These are phyloP conservation scores for Eutypella sp. DNA, from an alignment of 2,329 filamentous ascomycete genomes.

Conservation along the genomic window DNA sequence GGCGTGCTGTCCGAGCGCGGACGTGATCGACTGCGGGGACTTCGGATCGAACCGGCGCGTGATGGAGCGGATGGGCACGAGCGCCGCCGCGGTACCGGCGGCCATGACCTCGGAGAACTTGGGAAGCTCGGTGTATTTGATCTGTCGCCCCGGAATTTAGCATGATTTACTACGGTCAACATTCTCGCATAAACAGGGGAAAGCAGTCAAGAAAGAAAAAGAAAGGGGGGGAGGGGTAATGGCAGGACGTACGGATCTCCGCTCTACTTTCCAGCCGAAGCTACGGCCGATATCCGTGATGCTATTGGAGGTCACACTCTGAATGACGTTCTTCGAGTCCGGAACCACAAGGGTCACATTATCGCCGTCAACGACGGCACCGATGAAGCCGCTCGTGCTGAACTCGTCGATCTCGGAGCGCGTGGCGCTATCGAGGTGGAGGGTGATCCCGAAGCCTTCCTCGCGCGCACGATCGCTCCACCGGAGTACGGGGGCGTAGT, in stretches of 20 bases:
- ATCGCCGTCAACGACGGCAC: conserved; percentile 57
- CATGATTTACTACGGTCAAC: neutral
- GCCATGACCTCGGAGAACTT: conserved; percentile 72
- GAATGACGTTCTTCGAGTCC: conserved; percentile 81
- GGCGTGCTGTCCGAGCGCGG: conserved; percentile 28
- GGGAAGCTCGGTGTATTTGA: conserved; percentile 56
- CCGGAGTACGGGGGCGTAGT: conserved; percentile 87
- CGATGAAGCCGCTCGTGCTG: conserved; percentile 89
- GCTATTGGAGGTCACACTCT: conserved; percentile 62
- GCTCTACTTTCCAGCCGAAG: conserved; percentile 82
- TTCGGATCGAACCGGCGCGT: conserved; percentile 53
- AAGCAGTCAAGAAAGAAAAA: no score
- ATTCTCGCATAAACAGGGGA: neutral
- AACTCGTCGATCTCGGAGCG: conserved; percentile 92
- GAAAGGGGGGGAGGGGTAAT: neutral
- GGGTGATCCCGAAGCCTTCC: conserved; percentile 86
- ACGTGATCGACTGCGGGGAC: conserved; percentile 34
- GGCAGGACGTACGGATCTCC: conserved; percentile 56
- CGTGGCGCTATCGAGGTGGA: conserved; percentile 83
- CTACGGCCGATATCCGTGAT: conserved; percentile 69
- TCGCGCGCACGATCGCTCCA: conserved; percentile 77
- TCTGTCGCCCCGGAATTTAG: conserved; percentile 39
- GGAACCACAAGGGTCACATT: conserved; percentile 76
- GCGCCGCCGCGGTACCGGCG: conserved; percentile 82
- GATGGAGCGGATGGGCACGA: conserved; percentile 90